Percentiles rank a stretch among this genome's conserved stretches.
These are phyloP conservation scores for Rhododendron ferrugineum DNA, from an alignment of 148 eudicot genomes.

Conservation along the genomic window DNA sequence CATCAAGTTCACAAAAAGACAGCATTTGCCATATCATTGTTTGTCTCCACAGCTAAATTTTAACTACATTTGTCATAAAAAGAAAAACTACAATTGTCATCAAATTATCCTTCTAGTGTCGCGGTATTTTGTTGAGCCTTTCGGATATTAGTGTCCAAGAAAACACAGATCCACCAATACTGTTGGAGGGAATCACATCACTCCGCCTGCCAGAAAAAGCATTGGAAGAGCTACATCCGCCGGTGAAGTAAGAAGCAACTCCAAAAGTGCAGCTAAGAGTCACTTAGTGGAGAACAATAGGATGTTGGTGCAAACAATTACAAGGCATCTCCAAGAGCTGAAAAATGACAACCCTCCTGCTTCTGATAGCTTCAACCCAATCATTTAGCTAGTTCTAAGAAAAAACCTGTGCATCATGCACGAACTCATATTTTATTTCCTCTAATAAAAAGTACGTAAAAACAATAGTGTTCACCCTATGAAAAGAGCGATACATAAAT, in stretches of 20 bases:
- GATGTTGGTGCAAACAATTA: background rate
- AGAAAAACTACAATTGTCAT: too few relatives aligned
- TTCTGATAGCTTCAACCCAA: background rate
- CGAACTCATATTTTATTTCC: background rate
- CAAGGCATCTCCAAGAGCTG: constrained; percentile 14
- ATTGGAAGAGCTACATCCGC: background rate
- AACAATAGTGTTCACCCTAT: background rate
- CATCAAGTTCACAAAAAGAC: too few relatives aligned
- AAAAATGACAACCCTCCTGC: constrained; percentile 1
- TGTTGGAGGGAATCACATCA: background rate
- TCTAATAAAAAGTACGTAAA: background rate
- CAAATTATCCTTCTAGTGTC: too few relatives aligned
- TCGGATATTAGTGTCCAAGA: background rate
- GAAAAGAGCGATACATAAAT: background rate
- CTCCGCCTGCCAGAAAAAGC: background rate
- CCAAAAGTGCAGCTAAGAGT: background rate
- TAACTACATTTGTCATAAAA: too few relatives aligned
- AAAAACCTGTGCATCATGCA: background rate
- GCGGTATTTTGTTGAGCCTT: too few relatives aligned
- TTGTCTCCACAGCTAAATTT: too few relatives aligned
- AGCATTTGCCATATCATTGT: too few relatives aligned
- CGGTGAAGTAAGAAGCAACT: background rate
- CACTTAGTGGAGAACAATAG: background rate
- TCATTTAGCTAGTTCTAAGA: background rate
- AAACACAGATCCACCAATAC: background rate